Conservation (phyloP, 1,284 basidiomycete genomes). For the Malassezia vespertilionis region DNA sequence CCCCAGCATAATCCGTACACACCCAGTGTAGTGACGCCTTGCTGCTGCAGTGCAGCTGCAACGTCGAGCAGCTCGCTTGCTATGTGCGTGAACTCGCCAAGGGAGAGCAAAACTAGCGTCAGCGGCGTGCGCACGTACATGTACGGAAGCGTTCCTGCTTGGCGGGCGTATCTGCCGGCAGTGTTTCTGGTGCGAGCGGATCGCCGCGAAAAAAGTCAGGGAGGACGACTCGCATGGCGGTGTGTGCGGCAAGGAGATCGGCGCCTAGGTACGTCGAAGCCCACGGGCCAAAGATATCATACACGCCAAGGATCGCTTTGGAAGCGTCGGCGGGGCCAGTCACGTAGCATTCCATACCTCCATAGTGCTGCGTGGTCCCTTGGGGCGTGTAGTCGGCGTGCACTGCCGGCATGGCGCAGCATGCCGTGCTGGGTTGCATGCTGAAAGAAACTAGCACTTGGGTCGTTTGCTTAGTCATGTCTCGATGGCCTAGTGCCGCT, state of each 20-base stretch:
- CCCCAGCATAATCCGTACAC: conserved; percentile 51
- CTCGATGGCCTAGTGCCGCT: neutral
- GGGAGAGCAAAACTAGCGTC: conserved; percentile 12
- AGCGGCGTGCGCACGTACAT: neutral
- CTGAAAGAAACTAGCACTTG: neutral
- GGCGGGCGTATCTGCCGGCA: conserved; percentile 53
- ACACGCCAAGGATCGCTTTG: conserved; percentile 56
- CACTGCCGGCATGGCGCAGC: conserved; percentile 51
- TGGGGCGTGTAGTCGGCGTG: conserved; percentile 48
- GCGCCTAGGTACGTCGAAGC: conserved; percentile 51
- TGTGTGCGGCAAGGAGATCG: conserved; percentile 54
- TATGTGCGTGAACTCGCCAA: conserved; percentile 49
- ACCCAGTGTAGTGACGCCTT: conserved; percentile 53
- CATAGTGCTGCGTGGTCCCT: conserved; percentile 41
- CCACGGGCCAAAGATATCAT: conserved; percentile 58
- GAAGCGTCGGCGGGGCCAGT: conserved; percentile 50
- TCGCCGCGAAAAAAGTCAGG: conserved; percentile 57
- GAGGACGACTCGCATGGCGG: conserved; percentile 53
- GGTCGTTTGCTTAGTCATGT: neutral
- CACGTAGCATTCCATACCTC: conserved; percentile 25
- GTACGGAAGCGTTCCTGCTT: conserved; percentile 40
- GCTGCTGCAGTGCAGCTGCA: conserved; percentile 51
- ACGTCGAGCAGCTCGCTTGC: conserved; percentile 52
- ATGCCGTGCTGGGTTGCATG: conserved; percentile 28
- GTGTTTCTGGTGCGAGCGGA: conserved; percentile 52